These are phyloP conservation scores for Viola odorata DNA, from an alignment of 345 rosid genomes.

Conservation along the genomic window DNA sequence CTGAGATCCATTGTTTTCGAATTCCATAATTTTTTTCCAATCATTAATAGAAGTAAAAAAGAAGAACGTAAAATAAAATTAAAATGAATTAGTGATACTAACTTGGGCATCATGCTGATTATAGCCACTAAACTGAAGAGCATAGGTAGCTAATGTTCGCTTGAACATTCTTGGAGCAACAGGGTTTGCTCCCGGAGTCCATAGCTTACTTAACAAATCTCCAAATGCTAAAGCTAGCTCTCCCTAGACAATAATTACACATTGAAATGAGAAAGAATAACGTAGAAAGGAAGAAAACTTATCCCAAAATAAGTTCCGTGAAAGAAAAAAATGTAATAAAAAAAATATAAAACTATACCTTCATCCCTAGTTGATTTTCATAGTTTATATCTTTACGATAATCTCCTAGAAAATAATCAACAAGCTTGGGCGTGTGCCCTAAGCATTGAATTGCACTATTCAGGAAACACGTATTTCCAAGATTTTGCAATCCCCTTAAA, in stretches of 20 bases:
- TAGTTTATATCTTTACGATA: slow-evolving; percentile 75
- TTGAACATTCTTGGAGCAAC: slow-evolving; percentile 21
- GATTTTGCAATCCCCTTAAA: slow-evolving; percentile 83
- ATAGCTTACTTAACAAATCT: slow-evolving; percentile 19
- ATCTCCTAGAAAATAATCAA: slow-evolving; percentile 84
- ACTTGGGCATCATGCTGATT: slow-evolving; percentile 28
- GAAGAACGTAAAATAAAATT: background rate
- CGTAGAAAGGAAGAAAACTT: background rate
- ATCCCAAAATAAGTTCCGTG: background rate
- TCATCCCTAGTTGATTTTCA: slow-evolving; percentile 81
- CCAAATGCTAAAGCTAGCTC: slow-evolving; percentile 25
- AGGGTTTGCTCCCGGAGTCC: slow-evolving; percentile 18
- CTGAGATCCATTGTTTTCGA: background rate
- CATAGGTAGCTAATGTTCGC: slow-evolving; percentile 15
- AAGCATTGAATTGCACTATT: slow-evolving; percentile 94
- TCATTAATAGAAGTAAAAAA: background rate
- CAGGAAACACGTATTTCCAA: slow-evolving; percentile 97
- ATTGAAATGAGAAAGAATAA: background rate
- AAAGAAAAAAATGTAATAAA: background rate
- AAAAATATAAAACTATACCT: slow-evolving; percentile 16
- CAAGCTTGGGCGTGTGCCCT: slow-evolving; percentile 85
- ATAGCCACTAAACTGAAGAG: slow-evolving; percentile 27
- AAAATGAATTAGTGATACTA: slow-evolving; percentile 3
- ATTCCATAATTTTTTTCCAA: background rate
- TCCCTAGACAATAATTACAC: slow-evolving; percentile 8